Evolutionary conservation across 306 rosid species (phyloP), one percentile per base, ranked within the genome.

Genomic region (Acacia crassicarpa): DNA sequence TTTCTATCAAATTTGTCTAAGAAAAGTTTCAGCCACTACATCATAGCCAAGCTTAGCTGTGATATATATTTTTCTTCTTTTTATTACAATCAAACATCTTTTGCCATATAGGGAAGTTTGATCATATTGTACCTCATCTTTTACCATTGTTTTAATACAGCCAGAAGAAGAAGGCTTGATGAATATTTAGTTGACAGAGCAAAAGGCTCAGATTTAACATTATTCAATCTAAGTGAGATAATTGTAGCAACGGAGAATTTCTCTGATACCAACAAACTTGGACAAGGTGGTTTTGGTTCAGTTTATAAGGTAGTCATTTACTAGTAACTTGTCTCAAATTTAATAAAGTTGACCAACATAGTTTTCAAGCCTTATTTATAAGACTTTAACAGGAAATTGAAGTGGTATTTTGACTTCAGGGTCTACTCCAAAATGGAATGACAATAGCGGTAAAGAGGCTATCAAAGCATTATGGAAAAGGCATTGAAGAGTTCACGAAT

Each of bases 241-340:
- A 84, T 80, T 67, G 75, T 70, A 19, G 92, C 93, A 49, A 89
- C 90, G 3, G 62, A 86, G 44, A 82, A 83, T 72, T 91, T 91
- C 58, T 82, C 89, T 27, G 11, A 5, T 11, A 41, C 14, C 11
- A 19, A 53, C 3, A 53, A 53, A 25, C 11, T 53, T 53, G 61
- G 23, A 20, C 61, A 53, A 19, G 61, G 61, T 15, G 23, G 61
- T 6, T 53, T 53, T 53, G 59, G 59, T 53, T 53, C 11, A 14
- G 9, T 53, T 17, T 53, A 53, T 1, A 53, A 53, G 59, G 59
- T 53, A 19, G 23, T 7, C 22, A 53, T 38, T 44, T 51, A 30
- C 35, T 38, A 38, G 53, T 43, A 59, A n/a, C 22, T 32, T 9
- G 66, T 49, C 25, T n/a, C 32, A 77, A 35, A 59, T 61, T 61